Evolutionary conservation across 2,329 filamentous ascomycete species (phyloP).

Genomic region (Trichoderma hamatum): DNA sequence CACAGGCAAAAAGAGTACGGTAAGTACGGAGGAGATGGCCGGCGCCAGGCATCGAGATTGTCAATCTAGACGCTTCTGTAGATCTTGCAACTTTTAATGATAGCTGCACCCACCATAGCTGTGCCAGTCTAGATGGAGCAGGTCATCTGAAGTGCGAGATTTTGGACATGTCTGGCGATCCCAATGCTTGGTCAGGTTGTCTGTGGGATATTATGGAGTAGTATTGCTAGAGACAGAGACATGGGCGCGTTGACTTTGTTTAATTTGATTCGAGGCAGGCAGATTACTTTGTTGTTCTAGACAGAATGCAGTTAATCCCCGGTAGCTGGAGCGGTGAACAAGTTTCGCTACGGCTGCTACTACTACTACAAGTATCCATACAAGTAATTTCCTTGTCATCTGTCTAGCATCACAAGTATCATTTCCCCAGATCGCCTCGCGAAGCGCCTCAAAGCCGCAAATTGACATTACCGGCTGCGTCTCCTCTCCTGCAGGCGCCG

Average conservation of each 20-base stretch:
- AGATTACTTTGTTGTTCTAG: not conserved
- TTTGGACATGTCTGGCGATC: not conserved
- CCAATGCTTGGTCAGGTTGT: not conserved
- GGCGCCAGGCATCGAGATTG: not conserved
- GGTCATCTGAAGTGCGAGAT: not conserved
- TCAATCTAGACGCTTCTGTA: not conserved
- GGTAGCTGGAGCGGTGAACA: not conserved
- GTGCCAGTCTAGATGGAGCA: not conserved
- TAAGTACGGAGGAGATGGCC: not conserved
- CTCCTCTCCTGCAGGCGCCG: not conserved
- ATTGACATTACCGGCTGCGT: not conserved
- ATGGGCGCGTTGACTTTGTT: not conserved
- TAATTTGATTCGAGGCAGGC: not conserved
- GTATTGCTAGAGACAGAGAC: not conserved
- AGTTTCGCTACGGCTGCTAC: not conserved
- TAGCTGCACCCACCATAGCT: not conserved
- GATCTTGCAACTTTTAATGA: not conserved
- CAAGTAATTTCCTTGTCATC: not conserved
- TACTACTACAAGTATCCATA: not conserved
- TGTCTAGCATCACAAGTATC: not conserved
- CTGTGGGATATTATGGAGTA: not conserved
- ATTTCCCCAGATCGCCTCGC: not conserved
- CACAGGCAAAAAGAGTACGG: not conserved
- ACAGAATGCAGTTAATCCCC: not conserved
- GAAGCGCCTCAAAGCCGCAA: not conserved